These are phyloP conservation scores for Neofusicoccum ribis DNA, from an alignment of 2,329 filamentous ascomycete genomes.

Conservation along the genomic window DNA sequence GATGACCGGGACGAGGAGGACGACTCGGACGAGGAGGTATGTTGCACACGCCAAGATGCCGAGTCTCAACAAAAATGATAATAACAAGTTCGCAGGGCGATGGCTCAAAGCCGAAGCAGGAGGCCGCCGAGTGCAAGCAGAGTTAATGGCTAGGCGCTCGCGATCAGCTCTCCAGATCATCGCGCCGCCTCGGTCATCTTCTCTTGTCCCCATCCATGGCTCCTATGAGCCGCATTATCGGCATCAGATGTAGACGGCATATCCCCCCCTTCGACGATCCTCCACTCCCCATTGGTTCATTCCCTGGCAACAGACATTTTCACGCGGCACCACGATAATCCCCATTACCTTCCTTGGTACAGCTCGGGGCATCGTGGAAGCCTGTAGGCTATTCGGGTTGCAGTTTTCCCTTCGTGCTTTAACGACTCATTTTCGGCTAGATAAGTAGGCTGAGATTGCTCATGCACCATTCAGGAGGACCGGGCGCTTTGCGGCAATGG, in stretches of 20 bases:
- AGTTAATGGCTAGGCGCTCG: constrained; percentile 32
- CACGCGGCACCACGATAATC: constrained; percentile 19
- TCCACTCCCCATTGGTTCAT: constrained; percentile 9
- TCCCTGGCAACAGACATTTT: constrained; percentile 18
- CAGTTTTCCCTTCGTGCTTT: constrained; percentile 19
- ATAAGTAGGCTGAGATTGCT: constrained; percentile 20
- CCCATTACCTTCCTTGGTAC: constrained; percentile 16
- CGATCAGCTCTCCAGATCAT: constrained; percentile 1
- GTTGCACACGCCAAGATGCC: constrained; percentile 5
- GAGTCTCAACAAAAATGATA: neutral
- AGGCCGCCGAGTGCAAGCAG: constrained; percentile 48
- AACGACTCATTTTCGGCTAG: constrained; percentile 18
- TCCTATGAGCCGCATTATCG: constrained; percentile 8
- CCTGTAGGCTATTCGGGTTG: constrained; percentile 18
- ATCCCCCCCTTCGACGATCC: constrained; percentile 16
- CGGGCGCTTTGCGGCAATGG: constrained; percentile 20
- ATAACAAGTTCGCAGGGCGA: constrained; percentile 33
- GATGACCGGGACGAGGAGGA: constrained; percentile 78
- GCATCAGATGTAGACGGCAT: constrained; percentile 21
- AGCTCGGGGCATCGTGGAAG: constrained; percentile 4
- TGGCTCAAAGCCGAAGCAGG: constrained; percentile 46
- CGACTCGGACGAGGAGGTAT: constrained; percentile 40
- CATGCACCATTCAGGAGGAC: constrained; percentile 21
- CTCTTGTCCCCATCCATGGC: constrained; percentile 4
- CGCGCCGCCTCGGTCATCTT: constrained; percentile 10